phyloP scores from a whole-genome alignment of 176 grass and related monocot species.

The Cocos nucifera region DNA sequence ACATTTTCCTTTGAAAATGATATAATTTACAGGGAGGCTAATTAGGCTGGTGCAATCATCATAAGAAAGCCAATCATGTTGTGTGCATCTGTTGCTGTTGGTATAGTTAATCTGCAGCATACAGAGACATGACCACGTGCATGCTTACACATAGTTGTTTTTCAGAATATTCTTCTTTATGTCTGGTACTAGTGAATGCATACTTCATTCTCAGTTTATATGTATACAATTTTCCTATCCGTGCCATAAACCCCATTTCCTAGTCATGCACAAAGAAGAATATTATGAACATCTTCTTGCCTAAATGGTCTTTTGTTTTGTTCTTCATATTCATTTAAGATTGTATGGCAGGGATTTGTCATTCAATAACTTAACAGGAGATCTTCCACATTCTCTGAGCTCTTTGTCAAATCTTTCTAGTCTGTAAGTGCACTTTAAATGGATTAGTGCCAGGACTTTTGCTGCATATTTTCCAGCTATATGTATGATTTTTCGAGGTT shows the following conservation, averaged over 20 bases:
- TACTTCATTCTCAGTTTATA: too few species aligned
- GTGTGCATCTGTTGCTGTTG: too few species aligned
- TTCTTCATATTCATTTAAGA: slow-evolving; percentile 37
- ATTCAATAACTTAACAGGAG: slow-evolving; percentile 83
- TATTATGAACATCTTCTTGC: neutral
- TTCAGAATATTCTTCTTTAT: too few species aligned
- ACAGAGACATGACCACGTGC: too few species aligned
- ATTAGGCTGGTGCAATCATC: too few species aligned
- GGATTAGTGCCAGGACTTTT: slow-evolving; percentile 9
- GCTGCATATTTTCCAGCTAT: slow-evolving; percentile 15
- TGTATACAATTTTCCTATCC: neutral
- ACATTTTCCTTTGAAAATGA: too few species aligned
- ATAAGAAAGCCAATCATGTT: too few species aligned
- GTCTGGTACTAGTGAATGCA: too few species aligned
- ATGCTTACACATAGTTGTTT: too few species aligned
- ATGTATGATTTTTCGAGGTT: slow-evolving; percentile 6
- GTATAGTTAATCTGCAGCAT: too few species aligned
- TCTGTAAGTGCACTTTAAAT: slow-evolving; percentile 51
- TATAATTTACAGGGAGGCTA: too few species aligned
- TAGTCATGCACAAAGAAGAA: neutral
- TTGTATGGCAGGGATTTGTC: slow-evolving; percentile 78
- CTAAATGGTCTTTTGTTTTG: slow-evolving; percentile 2
- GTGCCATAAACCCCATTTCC: neutral
- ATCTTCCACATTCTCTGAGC: slow-evolving; percentile 74
- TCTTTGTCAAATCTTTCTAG: slow-evolving; percentile 82